Conservation (phyloP, 1,139 yeast genomes). For the Magnusiomyces ingens region DNA sequence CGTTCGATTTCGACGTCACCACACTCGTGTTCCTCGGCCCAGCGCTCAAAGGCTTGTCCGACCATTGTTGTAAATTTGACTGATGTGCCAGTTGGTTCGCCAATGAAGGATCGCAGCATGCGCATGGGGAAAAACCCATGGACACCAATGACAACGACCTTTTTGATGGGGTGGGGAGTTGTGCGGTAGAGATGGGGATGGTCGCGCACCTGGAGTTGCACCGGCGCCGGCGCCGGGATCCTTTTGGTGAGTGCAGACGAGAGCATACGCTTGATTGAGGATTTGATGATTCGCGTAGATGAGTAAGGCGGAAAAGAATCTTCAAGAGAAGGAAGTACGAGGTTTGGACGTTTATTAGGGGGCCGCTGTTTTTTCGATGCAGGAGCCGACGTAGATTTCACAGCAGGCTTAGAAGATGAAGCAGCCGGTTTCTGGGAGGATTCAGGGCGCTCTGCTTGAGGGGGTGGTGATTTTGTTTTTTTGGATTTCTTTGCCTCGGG, state of each 20-base stretch:
- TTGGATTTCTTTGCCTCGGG: not conserved
- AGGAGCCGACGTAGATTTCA: conserved; percentile 1
- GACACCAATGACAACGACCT: conserved; percentile 78
- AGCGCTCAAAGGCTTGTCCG: conserved; percentile 63
- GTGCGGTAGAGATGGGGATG: conserved; percentile 21
- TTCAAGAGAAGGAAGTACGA: conserved; percentile 28
- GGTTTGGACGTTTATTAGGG: conserved; percentile 23
- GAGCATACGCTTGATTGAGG: conserved; percentile 22
- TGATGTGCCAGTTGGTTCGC: conserved; percentile 92
- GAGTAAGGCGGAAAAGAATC: conserved; percentile 25
- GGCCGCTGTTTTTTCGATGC: not conserved
- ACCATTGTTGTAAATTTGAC: conserved; percentile 82
- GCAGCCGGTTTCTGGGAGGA: not conserved
- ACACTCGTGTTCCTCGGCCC: conserved; percentile 51
- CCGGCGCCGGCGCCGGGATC: conserved; percentile 6
- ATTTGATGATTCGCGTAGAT: conserved; percentile 19
- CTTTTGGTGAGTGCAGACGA: conserved; percentile 13
- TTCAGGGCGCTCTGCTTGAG: not conserved
- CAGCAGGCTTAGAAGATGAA: not conserved
- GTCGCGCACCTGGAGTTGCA: not conserved
- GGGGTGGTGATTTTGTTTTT: not conserved
- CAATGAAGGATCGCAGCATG: conserved; percentile 77
- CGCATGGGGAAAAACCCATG: conserved; percentile 93
- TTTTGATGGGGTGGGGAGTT: conserved; percentile 27
- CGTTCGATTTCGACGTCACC: conserved; percentile 66